Conservation (phyloP, 2,329 filamentous ascomycete species). For the Fusarium penzigii region DNA sequence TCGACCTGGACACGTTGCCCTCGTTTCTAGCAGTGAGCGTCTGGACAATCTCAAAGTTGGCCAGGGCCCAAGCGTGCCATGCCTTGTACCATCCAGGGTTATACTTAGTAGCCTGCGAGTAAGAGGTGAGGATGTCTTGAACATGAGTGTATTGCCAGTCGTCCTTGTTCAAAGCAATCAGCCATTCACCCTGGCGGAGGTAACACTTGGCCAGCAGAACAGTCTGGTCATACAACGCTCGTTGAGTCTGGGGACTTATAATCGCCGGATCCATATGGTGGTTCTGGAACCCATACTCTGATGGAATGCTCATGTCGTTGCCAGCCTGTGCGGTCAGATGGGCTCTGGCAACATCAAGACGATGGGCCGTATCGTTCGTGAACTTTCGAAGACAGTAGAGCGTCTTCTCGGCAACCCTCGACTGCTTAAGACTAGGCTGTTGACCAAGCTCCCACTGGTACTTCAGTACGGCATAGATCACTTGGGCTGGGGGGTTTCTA, state of each 20-base stretch:
- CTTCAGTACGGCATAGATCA: slow-evolving; percentile 96
- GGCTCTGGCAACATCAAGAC: slow-evolving; percentile 53
- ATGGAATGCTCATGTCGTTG: slow-evolving; percentile 45
- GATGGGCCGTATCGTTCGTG: slow-evolving; percentile 58
- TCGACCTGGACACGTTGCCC: slow-evolving; percentile 45
- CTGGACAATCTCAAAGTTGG: slow-evolving; percentile 98
- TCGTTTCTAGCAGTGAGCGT: slow-evolving; percentile 69
- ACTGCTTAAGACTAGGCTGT: slow-evolving; percentile 45
- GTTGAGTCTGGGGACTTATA: slow-evolving; percentile 52
- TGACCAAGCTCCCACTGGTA: slow-evolving; percentile 91
- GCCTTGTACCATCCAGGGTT: slow-evolving; percentile 98
- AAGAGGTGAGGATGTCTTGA: slow-evolving; percentile 86
- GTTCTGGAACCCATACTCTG: slow-evolving; percentile 54
- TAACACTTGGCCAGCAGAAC: slow-evolving; percentile 91
- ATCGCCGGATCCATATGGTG: slow-evolving; percentile 45
- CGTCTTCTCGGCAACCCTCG: slow-evolving; percentile 54
- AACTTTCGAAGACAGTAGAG: slow-evolving; percentile 62
- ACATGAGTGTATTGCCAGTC: slow-evolving; percentile 88
- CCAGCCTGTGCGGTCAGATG: slow-evolving; percentile 50
- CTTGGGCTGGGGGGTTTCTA: slow-evolving; percentile 66
- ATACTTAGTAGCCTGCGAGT: slow-evolving; percentile 88
- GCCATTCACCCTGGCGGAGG: slow-evolving; percentile 95
- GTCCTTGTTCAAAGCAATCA: slow-evolving; percentile 79
- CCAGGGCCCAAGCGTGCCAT: slow-evolving; percentile 97
- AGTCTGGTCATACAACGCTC: slow-evolving; percentile 59